Conservation (phyloP, 257 asterid species). For the Echites panduratus region DNA sequence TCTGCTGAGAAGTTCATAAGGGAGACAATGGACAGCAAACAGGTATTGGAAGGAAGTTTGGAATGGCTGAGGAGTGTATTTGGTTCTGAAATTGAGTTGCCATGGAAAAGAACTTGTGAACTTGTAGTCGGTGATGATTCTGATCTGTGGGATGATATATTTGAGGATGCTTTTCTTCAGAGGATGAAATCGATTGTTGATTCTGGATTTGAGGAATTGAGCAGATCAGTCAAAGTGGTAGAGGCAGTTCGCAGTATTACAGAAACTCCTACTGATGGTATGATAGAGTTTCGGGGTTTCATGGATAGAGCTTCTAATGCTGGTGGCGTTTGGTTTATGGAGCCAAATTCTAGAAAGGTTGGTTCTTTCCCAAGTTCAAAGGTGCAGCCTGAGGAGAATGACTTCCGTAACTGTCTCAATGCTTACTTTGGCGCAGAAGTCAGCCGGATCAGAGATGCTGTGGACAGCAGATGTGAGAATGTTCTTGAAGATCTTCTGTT, state of each 20-base stretch:
- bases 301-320: constrained; percentile 44
- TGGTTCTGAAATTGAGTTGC: constrained; percentile 95
- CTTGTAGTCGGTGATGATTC: constrained; percentile 96
- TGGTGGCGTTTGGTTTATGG: constrained; percentile 95
- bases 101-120: constrained; percentile 93
- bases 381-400: constrained; percentile 67
- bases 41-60: constrained; percentile 87
- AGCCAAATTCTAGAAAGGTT: constrained; percentile 52
- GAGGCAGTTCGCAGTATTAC: constrained; percentile 55
- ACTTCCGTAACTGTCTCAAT: constrained; percentile 61
- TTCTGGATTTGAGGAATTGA: constrained; percentile 62
- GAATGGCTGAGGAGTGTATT: constrained; percentile 98
- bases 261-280: constrained; percentile 43
- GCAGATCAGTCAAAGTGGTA: constrained; percentile 54
- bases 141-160: constrained; percentile 94
- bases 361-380: constrained; percentile 43
- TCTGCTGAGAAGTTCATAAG: constrained; percentile 84
- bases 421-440: constrained; percentile 88
- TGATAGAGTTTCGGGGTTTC: constrained; percentile 46
- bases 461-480: constrained; percentile 72
- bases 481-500: constrained; percentile 75
- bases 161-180: constrained; percentile 84
- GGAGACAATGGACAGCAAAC: constrained; percentile 90
- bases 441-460: constrained; percentile 80
- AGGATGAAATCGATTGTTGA: constrained; percentile 86